Conservation (phyloP, 495 filamentous ascomycete species). For the Aspergillus haitiensis region DNA sequence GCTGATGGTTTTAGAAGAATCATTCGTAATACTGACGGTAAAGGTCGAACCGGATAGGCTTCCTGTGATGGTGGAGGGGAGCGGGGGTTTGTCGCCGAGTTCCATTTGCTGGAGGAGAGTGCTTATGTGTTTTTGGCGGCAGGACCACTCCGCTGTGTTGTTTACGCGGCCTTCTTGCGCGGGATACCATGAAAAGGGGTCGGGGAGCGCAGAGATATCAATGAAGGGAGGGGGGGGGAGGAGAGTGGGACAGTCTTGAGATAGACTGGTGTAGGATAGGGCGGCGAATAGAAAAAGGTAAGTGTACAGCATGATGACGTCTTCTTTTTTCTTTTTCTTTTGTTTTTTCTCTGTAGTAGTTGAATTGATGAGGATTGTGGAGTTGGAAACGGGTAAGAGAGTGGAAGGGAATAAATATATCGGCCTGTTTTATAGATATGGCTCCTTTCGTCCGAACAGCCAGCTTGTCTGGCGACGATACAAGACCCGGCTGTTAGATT, state of each 20-base stretch:
- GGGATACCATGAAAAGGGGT: constrained; percentile 16
- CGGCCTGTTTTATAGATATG: background rate
- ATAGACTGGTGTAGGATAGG: background rate
- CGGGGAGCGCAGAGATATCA: constrained; percentile 3
- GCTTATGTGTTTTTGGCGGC: constrained; percentile 8
- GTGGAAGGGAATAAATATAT: background rate
- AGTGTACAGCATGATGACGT: background rate
- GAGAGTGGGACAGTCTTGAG: constrained; percentile 8
- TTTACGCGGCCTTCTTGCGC: constrained; percentile 5
- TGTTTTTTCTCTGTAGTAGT: too few relatives aligned
- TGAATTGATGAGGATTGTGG: background rate
- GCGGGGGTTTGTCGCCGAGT: constrained; percentile 7
- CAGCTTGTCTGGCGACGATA: background rate
- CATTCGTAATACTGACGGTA: background rate
- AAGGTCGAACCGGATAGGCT: background rate
- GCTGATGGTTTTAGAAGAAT: background rate
- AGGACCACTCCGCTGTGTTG: constrained; percentile 8
- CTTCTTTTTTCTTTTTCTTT: background rate
- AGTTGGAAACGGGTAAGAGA: background rate
- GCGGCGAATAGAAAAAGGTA: background rate
- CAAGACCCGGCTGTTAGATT: constrained; percentile 4
- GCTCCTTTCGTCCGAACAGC: background rate
- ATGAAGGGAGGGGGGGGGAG: background rate
- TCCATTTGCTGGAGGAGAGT: constrained; percentile 15
- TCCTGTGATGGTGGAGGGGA: background rate